Evolutionary conservation across 176 grass and related monocot species (phyloP), one percentile per base, ranked within the genome.

Genomic region (Leersia perrieri): DNA sequence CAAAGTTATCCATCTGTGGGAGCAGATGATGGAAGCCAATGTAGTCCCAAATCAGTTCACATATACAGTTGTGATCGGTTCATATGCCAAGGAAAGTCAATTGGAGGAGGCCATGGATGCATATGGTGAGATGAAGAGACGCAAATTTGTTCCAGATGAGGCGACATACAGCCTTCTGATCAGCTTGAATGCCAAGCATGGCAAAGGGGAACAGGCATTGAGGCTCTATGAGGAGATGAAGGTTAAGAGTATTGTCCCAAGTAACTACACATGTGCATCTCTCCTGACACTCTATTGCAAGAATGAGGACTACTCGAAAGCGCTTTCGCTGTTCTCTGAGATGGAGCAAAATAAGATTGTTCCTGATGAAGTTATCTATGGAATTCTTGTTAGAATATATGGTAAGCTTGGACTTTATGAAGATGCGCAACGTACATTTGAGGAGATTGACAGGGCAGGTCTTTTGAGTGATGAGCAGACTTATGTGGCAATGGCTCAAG

Each of bases 401-500:
- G 95, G 92, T 9, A 98, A 93, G 86, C 87, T 93, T 31, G 92
- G 90, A 44, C 80, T 95, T 40, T 91, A 93, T 15, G 86, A 98
- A 20, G 90, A 98, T 35, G 90, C 95, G 0, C 51, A 86, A 29
- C 88, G 25, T 66, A 95, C 70, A 7, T 98, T 98, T 31, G 42
- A 91, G 26, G 88, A 98, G 27, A 94, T 91, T 30, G 90, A 89
- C 70, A 89, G 75, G 65, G 81, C 44, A 0, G 84, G 82, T 76
- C 60, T 94, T 78, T 39, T 92, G 29, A 95, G 70, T 32, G 87
- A 85, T 61, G 95, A 95, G 65, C 89, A 98, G 42, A 95, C 92
- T 72, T 95, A 93, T 84, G 95, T 95, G 71, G 81, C 92, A 14
- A 95, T 98, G 90, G 95, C 95, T 42, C 86, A 98, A 23, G 95